These are phyloP conservation scores for Veloboletus limbatus DNA, from an alignment of 1,284 basidiomycete species.

Conservation along the genomic window DNA sequence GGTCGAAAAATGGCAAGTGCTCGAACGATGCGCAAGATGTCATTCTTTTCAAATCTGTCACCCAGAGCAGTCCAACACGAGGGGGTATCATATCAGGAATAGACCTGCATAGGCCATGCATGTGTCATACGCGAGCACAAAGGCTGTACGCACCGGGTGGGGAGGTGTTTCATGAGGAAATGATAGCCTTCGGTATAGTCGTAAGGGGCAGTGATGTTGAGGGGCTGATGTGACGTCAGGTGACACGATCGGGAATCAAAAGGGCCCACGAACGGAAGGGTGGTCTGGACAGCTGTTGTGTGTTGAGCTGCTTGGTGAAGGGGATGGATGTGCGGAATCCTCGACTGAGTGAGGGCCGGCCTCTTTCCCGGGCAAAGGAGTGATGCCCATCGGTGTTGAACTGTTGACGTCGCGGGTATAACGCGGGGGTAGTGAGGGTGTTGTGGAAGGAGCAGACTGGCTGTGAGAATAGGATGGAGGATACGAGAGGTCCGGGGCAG, in stretches of 20 bases:
- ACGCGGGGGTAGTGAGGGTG: conserved; percentile 47
- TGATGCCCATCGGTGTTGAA: conserved; percentile 24
- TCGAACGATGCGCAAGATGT: conserved; percentile 91
- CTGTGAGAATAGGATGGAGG: conserved; percentile 30
- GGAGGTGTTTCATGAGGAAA: conserved; percentile 89
- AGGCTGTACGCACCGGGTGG: conserved; percentile 63
- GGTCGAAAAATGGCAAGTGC: conserved; percentile 94
- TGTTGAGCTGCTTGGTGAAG: conserved; percentile 41
- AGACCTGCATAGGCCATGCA: conserved; percentile 40
- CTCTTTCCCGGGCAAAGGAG: conserved; percentile 24
- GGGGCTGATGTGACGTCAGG: conserved; percentile 44
- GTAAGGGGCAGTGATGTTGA: conserved; percentile 81
- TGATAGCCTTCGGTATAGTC: conserved; percentile 95
- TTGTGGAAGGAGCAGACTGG: conserved; percentile 23
- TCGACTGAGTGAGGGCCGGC: conserved; percentile 32
- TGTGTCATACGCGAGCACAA: conserved; percentile 30
- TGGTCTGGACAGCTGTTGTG: conserved; percentile 27
- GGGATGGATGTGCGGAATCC: conserved; percentile 37
- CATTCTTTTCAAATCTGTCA: conserved; percentile 89
- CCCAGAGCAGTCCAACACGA: conserved; percentile 15
- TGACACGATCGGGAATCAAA: background rate
- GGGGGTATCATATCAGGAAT: conserved; percentile 40
- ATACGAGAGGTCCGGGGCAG: conserved; percentile 34
- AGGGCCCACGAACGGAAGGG: conserved; percentile 22
- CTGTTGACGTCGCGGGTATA: conserved; percentile 46